Conservation (phyloP, 1,284 basidiomycete genomes). For the Sutorius eximius region DNA sequence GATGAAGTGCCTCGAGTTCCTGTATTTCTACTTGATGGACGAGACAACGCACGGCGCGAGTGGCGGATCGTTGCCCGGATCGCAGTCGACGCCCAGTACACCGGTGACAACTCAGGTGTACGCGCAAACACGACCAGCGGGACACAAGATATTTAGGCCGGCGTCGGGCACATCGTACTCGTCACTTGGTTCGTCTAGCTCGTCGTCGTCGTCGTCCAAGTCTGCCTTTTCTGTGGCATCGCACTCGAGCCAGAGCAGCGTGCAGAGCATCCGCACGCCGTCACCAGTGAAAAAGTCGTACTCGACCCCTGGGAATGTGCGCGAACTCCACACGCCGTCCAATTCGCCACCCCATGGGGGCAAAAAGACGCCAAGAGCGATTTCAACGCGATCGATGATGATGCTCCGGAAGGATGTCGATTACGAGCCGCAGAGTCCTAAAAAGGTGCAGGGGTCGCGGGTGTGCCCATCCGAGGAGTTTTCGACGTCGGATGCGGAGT, state of each 20-base stretch:
- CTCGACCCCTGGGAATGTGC: conserved; percentile 17
- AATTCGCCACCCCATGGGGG: conserved; percentile 35
- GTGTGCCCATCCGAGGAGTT: conserved; percentile 32
- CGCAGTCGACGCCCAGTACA: conserved; percentile 26
- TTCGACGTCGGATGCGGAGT: conserved; percentile 2
- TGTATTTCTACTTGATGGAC: conserved; percentile 90
- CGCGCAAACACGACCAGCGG: conserved; percentile 26
- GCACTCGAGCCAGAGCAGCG: conserved; percentile 38
- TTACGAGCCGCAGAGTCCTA: conserved; percentile 66
- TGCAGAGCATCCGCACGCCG: conserved; percentile 22
- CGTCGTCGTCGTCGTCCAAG: conserved; percentile 43
- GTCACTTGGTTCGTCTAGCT: conserved; percentile 38
- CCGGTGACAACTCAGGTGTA: conserved; percentile 37
- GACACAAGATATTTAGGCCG: conserved; percentile 28
- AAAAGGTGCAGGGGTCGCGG: conserved; percentile 40
- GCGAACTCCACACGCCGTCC: conserved; percentile 31
- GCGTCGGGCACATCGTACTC: conserved; percentile 25
- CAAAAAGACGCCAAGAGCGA: conserved; percentile 19
- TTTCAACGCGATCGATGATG: conserved; percentile 49
- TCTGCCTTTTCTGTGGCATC: conserved; percentile 45
- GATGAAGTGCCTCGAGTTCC: conserved; percentile 91
- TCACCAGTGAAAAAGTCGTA: conserved; percentile 37
- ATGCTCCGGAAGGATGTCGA: conserved; percentile 72
- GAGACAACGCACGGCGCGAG: conserved; percentile 48
- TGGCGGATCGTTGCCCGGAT: conserved; percentile 7